Conservation (phyloP, 345 rosid genomes). For the Populus pruinosa region DNA sequence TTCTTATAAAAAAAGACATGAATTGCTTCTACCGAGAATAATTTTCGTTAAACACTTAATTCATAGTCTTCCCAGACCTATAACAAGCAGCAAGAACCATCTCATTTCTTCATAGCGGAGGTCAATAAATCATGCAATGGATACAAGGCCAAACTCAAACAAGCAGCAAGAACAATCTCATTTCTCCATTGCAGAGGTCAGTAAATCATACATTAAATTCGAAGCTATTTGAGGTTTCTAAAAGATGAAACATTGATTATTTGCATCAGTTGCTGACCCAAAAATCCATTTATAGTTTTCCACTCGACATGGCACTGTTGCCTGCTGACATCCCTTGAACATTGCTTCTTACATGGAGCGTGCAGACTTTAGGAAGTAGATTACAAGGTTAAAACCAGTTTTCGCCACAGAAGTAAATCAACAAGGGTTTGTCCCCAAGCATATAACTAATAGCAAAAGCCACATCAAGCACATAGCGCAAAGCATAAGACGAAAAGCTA, state of each 20-base stretch:
- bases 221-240: constrained; percentile 18
- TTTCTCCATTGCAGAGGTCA: not conserved
- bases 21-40: not conserved
- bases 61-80: not conserved
- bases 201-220: not conserved
- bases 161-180: not conserved
- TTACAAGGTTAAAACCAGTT: not conserved
- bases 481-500: not conserved
- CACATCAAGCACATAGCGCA: not conserved
- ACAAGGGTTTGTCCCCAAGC: not conserved
- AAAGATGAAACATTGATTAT: constrained; percentile 11
- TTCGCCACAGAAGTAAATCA: not conserved
- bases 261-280: constrained; percentile 15
- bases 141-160: not conserved
- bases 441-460: not conserved
- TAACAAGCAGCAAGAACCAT: not conserved
- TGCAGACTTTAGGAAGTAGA: constrained; percentile 3
- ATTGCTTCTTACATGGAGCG: constrained; percentile 15
- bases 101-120: not conserved
- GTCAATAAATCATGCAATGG: not conserved
- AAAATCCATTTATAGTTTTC: constrained; percentile 17
- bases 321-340: constrained; percentile 24
- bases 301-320: constrained; percentile 4
- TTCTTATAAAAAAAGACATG: not conserved
- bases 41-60: not conserved